Conservation (phyloP, 129 eudicot species). For the Artemisia tridentata region DNA sequence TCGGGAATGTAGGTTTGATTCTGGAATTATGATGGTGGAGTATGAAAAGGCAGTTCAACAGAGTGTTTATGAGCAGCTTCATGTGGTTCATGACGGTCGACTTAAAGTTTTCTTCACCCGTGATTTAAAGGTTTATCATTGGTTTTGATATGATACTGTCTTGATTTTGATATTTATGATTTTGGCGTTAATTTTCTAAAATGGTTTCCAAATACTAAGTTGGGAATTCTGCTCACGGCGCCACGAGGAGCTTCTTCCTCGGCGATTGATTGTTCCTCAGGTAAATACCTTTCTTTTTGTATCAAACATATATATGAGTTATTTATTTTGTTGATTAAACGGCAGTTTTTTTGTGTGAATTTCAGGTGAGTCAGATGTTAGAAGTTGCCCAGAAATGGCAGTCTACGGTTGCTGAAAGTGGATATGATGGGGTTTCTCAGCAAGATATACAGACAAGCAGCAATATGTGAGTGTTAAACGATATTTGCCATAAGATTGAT, state of each 20-base stretch:
- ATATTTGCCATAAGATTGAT: neutral
- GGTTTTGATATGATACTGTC: neutral
- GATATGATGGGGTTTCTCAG: conserved; percentile 64
- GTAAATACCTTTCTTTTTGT: conserved; percentile 29
- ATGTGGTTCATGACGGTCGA: conserved; percentile 85
- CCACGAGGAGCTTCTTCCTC: conserved; percentile 86
- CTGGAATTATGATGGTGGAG: conserved; percentile 79
- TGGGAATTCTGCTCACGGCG: conserved; percentile 92
- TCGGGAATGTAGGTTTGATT: conserved; percentile 57
- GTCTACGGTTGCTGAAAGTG: conserved; percentile 65
- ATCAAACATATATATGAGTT: neutral
- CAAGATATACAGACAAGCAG: conserved; percentile 76
- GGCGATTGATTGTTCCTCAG: conserved; percentile 77
- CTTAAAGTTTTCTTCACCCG: conserved; percentile 69
- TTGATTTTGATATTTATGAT: conserved; percentile 10
- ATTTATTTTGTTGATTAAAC: neutral
- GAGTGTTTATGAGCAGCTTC: conserved; percentile 82
- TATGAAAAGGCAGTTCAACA: conserved; percentile 82
- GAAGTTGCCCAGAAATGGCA: conserved; percentile 90
- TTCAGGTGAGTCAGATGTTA: conserved; percentile 74
- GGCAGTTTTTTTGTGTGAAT: neutral
- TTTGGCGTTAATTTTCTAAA: neutral
- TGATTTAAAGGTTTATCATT: conserved; percentile 58
- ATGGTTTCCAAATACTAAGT: conserved; percentile 44
- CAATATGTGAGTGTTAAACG: conserved; percentile 57